These are phyloP conservation scores for Ascochyta viciae-villosae DNA, from an alignment of 2,329 filamentous ascomycete species.

Conservation along the genomic window DNA sequence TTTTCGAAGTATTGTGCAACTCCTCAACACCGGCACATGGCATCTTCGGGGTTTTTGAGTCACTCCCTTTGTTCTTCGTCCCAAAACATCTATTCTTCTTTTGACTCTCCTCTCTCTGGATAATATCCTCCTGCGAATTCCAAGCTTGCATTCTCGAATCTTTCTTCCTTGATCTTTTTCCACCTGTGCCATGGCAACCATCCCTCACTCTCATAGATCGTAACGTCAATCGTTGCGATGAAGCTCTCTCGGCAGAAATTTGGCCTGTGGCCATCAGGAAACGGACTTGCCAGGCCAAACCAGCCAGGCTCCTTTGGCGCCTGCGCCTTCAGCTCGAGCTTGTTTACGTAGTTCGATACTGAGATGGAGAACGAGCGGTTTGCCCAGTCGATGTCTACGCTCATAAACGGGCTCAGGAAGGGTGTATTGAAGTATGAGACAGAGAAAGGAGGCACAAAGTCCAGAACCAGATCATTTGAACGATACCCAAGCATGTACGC, in stretches of 20 bases:
- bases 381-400: constrained; percentile 51
- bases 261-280: constrained; percentile 54
- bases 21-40: too few relatives aligned
- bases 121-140: constrained; percentile 60
- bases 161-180: constrained; percentile 49
- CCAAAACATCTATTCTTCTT: constrained; percentile 22
- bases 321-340: constrained; percentile 50
- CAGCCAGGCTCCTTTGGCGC: constrained; percentile 53
- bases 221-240: constrained; percentile 53
- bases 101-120: constrained; percentile 50
- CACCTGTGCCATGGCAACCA: constrained; percentile 47
- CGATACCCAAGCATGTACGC: constrained; percentile 58
- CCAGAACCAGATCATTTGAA: constrained; percentile 44
- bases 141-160: constrained; percentile 54
- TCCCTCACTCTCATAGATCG: constrained; percentile 50
- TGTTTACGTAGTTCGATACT: constrained; percentile 50
- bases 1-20: too few relatives aligned
- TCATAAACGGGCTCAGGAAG: constrained; percentile 53
- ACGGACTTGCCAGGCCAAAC: constrained; percentile 56
- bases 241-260: constrained; percentile 58
- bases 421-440: constrained; percentile 38
- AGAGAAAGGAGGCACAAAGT: constrained; percentile 56
- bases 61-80: too few relatives aligned
- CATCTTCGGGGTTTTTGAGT: too few relatives aligned
- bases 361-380: constrained; percentile 48